phyloP scores from a whole-genome alignment of 208 protist species.

The Crithidia fasciculata region DNA sequence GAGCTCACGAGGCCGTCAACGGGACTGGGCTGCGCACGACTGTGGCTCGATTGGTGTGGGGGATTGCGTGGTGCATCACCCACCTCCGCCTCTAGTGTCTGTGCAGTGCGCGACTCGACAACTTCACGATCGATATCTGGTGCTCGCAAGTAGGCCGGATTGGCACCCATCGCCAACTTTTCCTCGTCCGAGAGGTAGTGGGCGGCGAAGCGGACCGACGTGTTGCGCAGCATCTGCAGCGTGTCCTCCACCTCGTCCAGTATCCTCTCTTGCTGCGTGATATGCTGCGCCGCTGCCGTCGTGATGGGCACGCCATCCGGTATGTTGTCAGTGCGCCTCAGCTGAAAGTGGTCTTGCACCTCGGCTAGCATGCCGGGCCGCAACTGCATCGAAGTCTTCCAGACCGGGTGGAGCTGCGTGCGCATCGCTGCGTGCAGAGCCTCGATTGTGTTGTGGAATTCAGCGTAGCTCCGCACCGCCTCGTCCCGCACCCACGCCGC shows the following conservation, averaged over 20 bases:
- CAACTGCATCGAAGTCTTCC: conserved; percentile 77
- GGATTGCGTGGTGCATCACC: no score
- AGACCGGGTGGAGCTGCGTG: conserved; percentile 61
- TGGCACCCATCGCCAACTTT: conserved; percentile 76
- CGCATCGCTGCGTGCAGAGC: conserved; percentile 51
- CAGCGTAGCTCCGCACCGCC: conserved; percentile 74
- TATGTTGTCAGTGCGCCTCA: conserved; percentile 47
- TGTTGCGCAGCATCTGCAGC: conserved; percentile 45
- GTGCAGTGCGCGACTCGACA: not conserved
- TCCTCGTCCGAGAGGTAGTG: conserved; percentile 77
- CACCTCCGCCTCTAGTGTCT: no score
- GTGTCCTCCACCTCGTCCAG: conserved; percentile 48
- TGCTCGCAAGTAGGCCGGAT: conserved; percentile 67
- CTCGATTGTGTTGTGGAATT: conserved; percentile 89
- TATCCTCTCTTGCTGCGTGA: conserved; percentile 53
- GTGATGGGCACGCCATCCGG: conserved; percentile 59
- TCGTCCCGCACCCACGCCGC: conserved; percentile 68
- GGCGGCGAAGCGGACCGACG: conserved; percentile 80
- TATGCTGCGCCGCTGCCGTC: conserved; percentile 21
- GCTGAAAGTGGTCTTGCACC: conserved; percentile 33
- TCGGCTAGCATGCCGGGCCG: conserved; percentile 44
- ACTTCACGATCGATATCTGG: conserved; percentile 49
- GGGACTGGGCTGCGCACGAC: not conserved
- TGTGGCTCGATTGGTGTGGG: not conserved
- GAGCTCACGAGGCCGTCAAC: conserved; percentile 17